Conservation (phyloP, 768 basidiomycete species). For the Piloderma croceum region DNA sequence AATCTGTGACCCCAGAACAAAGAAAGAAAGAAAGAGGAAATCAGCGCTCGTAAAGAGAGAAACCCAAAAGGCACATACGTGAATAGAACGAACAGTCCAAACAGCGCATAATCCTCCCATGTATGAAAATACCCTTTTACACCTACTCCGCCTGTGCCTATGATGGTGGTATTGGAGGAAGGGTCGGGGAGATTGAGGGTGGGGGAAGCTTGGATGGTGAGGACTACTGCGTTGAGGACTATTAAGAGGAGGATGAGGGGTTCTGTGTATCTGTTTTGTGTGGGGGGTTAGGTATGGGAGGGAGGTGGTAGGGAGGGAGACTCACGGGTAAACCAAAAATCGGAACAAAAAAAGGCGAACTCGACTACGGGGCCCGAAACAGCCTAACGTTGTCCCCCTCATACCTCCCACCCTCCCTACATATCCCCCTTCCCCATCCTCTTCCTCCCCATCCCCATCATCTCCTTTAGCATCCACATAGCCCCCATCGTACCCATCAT, state of each 20-base stretch:
- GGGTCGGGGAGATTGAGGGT: conserved; percentile 46
- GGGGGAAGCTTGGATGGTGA: conserved; percentile 74
- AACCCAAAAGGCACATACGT: conserved; percentile 60
- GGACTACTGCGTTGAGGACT: conserved; percentile 72
- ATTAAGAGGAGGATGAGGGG: conserved; percentile 79
- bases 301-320: conserved; percentile 13
- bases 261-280: conserved; percentile 68
- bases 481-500: conserved; percentile 29
- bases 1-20: conserved; percentile 39
- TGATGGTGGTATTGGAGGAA: conserved; percentile 17
- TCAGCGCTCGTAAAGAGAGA: too few species aligned
- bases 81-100: conserved; percentile 78
- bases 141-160: conserved; percentile 33
- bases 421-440: conserved; percentile 38
- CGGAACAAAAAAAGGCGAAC: conserved; percentile 60
- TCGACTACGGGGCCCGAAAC: conserved; percentile 63
- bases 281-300: not conserved
- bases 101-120: conserved; percentile 90
- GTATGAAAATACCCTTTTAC: conserved; percentile 71
- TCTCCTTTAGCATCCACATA: conserved; percentile 16
- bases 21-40: not conserved
- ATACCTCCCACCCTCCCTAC: conserved; percentile 45
- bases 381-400: conserved; percentile 76
- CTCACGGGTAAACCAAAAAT: conserved; percentile 70
- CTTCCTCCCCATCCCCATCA: conserved; percentile 30